Evolutionary conservation across 2,329 filamentous ascomycete species (phyloP), one percentile per base, ranked within the genome.

Genomic region (Cladophialophora chaetospira): DNA sequence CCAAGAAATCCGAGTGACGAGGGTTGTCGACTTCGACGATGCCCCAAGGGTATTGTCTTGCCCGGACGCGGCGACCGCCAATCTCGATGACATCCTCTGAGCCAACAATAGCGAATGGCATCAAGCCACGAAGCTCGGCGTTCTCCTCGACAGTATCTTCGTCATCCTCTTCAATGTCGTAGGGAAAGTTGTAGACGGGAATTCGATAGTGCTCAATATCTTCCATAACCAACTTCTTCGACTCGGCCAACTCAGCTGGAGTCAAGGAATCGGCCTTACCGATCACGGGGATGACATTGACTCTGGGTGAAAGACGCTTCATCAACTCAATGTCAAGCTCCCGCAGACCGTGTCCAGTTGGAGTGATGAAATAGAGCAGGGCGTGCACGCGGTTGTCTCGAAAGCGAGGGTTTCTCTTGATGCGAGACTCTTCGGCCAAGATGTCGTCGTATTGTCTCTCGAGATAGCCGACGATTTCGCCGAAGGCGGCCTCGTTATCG

Each of bases 371-470:
- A 84, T 99, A 99, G 70, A 99, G 87, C 74, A 99, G 86, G 67
- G 92, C 94, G 73, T 99, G 94, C 46, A 99, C 91, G 80, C 94
- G 90, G 81, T 99, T 97, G 80, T 99, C 94, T 72, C 94, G 88
- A 88, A 99, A 99, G 71, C 94, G 88, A 68, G 94, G 94, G 82
- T 99, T 99, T 91, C 94, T 94, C 89, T 99, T 99, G 83, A 99
- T 99, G 82, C 94, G 91, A 70, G 94, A 97, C 81, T 99, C 94
- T 80, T 97, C 93, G 62, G 94, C 93, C 69, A 99, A 85, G 82
- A 99, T 97, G 75, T 97, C 92, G 77, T 99, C 94, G 77, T 97
- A 97, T 85, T 99, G 93, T 79, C 93, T 87, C 83, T 99, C 94
- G 70, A 99, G 89, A 79, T 96, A 97, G 67, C 92, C 93, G 67